Evolutionary conservation across 2,329 filamentous ascomycete genomes (phyloP), one percentile per base, ranked within the genome.

Genomic region (Pseudogymnoascus sp.): DNA sequence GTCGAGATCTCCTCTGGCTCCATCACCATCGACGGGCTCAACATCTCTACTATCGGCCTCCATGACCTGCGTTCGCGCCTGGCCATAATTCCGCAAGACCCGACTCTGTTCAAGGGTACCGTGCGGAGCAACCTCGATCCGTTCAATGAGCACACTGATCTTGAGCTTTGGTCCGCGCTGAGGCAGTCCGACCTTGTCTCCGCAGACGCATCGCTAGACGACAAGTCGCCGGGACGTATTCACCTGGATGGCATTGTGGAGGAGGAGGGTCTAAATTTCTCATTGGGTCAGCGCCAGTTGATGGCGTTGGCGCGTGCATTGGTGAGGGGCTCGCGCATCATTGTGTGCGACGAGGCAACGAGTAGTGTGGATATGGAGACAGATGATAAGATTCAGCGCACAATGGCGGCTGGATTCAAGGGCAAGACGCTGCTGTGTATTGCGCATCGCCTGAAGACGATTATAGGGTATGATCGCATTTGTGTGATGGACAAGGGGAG

Each of bases 331-430:
- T 89, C 87, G 0, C 90, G 89, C 68, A 97, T 97, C 75, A 97
- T 97, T 68, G 87, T 99, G 58, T 97, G 93, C 74, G 94, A 99
- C 77, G 94, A 99, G 75, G 94, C 94, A 1, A 99, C 94, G 0
- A 91, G 87, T 1, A 89, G 85, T 0, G 92, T 97, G 6, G 93
- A 97, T 74, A 94, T 97, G 79, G 93, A 97, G 71, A 97, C 93
- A 2, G 94, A 99, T 72, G 88, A 91, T 74, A 95, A 94, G 81
- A 96, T 97, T 71, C 93, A 97, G 74, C 79, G 80, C 61, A 96
- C 92, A 3, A 97, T 97, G 74, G 87, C 90, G 0, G 81, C 83
- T 1, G 92, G 87, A 0, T 97, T 97, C 79, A 81, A 83, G 60
- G 92, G 92, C 63, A 90, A 89, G 78, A 97, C 93, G 2, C 76